These are phyloP conservation scores for Scutellaria minor DNA, from an alignment of 257 asterid species.

Conservation along the genomic window DNA sequence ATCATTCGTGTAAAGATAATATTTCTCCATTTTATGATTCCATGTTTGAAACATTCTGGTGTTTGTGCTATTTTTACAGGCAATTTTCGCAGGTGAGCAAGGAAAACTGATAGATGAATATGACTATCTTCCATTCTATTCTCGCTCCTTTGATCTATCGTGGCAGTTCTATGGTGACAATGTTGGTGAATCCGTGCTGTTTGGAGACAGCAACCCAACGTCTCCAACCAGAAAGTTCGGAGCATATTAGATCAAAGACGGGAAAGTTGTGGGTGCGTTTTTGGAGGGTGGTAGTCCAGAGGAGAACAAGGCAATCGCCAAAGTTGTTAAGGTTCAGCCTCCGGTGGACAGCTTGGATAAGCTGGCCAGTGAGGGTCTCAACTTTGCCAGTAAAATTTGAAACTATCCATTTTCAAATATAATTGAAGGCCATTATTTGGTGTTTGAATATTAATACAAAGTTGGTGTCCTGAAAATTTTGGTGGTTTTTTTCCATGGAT, in stretches of 20 bases:
- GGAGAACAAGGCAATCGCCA: constrained; percentile 82
- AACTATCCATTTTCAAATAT: background rate
- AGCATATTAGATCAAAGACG: constrained; percentile 78
- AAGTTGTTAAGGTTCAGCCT: constrained; percentile 76
- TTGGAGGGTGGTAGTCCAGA: constrained; percentile 82
- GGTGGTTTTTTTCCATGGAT: background rate
- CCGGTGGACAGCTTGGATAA: constrained; percentile 57
- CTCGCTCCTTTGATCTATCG: constrained; percentile 77
- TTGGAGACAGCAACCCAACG: constrained; percentile 70
- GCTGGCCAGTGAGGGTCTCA: constrained; percentile 72
- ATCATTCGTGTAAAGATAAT: background rate
- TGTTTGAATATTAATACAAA: background rate
- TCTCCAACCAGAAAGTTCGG: constrained; percentile 82
- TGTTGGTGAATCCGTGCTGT: constrained; percentile 70
- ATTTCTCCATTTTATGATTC: background rate
- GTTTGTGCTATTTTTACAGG: constrained; percentile 48
- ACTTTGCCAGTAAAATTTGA: constrained; percentile 75
- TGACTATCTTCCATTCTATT: constrained; percentile 89
- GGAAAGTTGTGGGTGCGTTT: constrained; percentile 78
- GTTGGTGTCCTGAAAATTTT: background rate
- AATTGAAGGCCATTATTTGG: background rate
- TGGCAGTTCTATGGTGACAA: constrained; percentile 93
- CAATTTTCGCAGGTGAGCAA: constrained; percentile 68
- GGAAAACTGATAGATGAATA: constrained; percentile 63
- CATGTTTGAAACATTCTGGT: too few species aligned